Conservation (phyloP, 306 rosid species). For the Carpinus viminea region DNA sequence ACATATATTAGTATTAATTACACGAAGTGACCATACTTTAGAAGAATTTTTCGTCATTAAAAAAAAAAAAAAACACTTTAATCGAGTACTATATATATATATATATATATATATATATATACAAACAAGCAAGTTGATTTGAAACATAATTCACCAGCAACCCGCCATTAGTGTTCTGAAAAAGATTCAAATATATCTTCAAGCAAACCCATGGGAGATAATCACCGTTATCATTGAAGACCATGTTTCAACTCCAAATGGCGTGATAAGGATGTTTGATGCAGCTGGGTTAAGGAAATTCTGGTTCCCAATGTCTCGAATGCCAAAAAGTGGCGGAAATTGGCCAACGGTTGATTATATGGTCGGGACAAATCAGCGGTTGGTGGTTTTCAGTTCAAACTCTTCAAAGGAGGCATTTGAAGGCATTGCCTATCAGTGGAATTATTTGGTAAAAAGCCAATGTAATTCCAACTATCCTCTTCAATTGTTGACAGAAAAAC, state of each 20-base stretch:
- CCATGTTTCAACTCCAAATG: slow-evolving; percentile 78
- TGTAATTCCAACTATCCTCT: slow-evolving; percentile 45
- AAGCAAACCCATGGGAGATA: slow-evolving; percentile 75
- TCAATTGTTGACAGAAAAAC: background rate
- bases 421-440: slow-evolving; percentile 91
- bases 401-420: slow-evolving; percentile 70
- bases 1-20: too few relatives aligned
- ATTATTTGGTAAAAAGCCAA: slow-evolving; percentile 82
- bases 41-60: too few relatives aligned
- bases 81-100: too few relatives aligned
- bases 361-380: slow-evolving; percentile 72
- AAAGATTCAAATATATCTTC: slow-evolving; percentile 70
- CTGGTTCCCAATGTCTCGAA: slow-evolving; percentile 85
- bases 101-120: background rate
- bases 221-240: slow-evolving; percentile 85
- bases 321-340: slow-evolving; percentile 81
- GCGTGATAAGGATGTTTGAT: slow-evolving; percentile 78
- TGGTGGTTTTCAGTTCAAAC: slow-evolving; percentile 85
- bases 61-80: background rate
- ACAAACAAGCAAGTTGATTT: background rate
- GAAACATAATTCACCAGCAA: slow-evolving; percentile 51
- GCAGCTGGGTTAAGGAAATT: slow-evolving; percentile 83
- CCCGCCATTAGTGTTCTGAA: slow-evolving; percentile 77
- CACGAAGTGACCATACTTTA: too few relatives aligned
- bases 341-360: slow-evolving; percentile 88